Base-by-base conservation (phyloP, 75 land plant species). In the Cunninghamia lanceolata region DNA sequence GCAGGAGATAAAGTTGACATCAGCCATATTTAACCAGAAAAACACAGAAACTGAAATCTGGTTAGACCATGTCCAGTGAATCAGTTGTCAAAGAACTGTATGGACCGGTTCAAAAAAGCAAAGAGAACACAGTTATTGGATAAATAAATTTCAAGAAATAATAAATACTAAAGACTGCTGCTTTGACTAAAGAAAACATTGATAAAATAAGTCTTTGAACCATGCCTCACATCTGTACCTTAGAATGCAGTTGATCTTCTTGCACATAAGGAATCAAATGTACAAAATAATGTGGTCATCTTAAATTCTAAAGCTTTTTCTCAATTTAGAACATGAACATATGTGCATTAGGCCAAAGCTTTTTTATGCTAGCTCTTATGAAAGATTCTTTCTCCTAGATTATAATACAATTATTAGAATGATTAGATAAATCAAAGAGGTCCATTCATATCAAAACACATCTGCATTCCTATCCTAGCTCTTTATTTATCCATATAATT, bases 21-120 rank as follows among this genome's bases (percentile, higher is more conserved):
- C 43, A 77, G 80, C 39, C 42, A 80, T 11, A 43, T 40, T 80
- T n/a, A 28, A 80, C 82, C 30, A 80, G 32, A 45, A 19, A 40
- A 77, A 77, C 25, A 21, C 17, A 45, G 11, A 43, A 13, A 11
- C 82, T 3, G 28, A 17, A 25, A 80, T 79, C 11, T 39, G 2
- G 47, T 80, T 25, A 80, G 19, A 80, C 13, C 8, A 43, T 77
- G 25, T 19, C 82, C n/a, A 47, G 43, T 10, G 28, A n/a, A 39
- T 78, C 47, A 28, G 8, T 43, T 42, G 32, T 45, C 32, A 32
- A 34, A 11, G 32, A 71, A 71, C 36, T n/a, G 34, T 2, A 28
- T n/a, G 73, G 32, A 32, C 82, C 32, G n/a, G 82, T 80, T 45
- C 82, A 45, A 80, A 45, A 45, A 45, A 52, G 82, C 15, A 80